Evolutionary conservation across 345 rosid species (phyloP).

Genomic region (Barbarea vulgaris): DNA sequence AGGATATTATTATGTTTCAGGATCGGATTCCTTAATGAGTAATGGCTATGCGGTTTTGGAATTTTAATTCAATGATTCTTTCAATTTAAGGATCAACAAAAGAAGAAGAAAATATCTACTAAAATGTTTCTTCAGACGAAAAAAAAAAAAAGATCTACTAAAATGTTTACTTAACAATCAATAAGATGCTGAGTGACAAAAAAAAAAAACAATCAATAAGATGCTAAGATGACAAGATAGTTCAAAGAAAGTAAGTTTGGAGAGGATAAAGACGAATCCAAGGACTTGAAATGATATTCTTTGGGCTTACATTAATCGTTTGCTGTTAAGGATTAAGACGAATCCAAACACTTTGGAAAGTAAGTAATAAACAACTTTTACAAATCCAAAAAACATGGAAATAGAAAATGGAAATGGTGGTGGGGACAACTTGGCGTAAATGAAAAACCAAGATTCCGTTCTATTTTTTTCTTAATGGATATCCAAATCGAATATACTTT

Average conservation of each 20-base stretch:
- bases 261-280: neutral
- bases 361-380: neutral
- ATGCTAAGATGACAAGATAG: neutral
- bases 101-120: neutral
- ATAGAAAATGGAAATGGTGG: neutral
- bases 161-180: neutral
- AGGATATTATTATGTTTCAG: neutral
- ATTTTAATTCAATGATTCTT: neutral
- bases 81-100: neutral
- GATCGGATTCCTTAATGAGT: neutral
- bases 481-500: conserved; percentile 37
- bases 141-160: neutral
- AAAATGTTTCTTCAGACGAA: too few relatives aligned
- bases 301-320: neutral
- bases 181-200: neutral
- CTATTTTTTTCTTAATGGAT: conserved; percentile 24
- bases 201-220: neutral
- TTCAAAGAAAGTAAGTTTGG: neutral
- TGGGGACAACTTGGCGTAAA: conserved; percentile 36
- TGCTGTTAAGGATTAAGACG: neutral
- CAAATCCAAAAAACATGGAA: conserved; percentile 21
- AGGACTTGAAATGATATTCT: neutral
- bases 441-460: conserved; percentile 31
- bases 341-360: conserved; percentile 8
- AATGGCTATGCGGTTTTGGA: neutral